Evolutionary conservation across 2,329 filamentous ascomycete species (phyloP).

Genomic region (Nakataea oryzae): DNA sequence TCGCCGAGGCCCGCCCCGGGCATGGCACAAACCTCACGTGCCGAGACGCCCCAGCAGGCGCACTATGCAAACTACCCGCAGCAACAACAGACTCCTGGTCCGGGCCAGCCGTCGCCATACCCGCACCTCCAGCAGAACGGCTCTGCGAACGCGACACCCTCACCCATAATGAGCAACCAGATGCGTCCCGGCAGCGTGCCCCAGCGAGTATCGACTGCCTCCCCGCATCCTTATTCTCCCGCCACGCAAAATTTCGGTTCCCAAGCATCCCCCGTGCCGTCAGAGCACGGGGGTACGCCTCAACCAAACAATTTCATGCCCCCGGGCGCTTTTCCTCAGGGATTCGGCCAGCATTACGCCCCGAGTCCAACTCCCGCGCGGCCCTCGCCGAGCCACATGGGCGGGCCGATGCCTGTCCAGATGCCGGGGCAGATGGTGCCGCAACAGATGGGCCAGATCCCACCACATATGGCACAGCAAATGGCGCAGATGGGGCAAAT

Average conservation of each 20-base stretch:
- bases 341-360: constrained; percentile 48
- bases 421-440: constrained; percentile 38
- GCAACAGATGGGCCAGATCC: constrained; percentile 34
- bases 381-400: constrained; percentile 44
- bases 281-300: constrained; percentile 64
- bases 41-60: constrained; percentile 80
- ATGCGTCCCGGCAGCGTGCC: constrained; percentile 59
- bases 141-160: constrained; percentile 78
- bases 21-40: constrained; percentile 72
- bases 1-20: constrained; percentile 69
- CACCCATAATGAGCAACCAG: constrained; percentile 83
- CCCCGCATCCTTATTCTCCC: constrained; percentile 82
- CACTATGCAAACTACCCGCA: constrained; percentile 62
- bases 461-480: constrained; percentile 17
- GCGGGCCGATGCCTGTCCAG: constrained; percentile 12
- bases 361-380: constrained; percentile 44
- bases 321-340: constrained; percentile 42
- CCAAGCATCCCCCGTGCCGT: constrained; percentile 66
- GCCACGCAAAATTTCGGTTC: constrained; percentile 60
- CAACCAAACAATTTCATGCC: constrained; percentile 64
- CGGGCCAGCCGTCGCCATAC: constrained; percentile 59
- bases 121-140: constrained; percentile 74
- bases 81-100: constrained; percentile 38
- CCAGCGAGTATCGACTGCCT: constrained; percentile 80
- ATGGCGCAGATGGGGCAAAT: constrained; percentile 24